Conservation (phyloP, 495 filamentous ascomycete species). For the Geopyxis carbonaria region DNA sequence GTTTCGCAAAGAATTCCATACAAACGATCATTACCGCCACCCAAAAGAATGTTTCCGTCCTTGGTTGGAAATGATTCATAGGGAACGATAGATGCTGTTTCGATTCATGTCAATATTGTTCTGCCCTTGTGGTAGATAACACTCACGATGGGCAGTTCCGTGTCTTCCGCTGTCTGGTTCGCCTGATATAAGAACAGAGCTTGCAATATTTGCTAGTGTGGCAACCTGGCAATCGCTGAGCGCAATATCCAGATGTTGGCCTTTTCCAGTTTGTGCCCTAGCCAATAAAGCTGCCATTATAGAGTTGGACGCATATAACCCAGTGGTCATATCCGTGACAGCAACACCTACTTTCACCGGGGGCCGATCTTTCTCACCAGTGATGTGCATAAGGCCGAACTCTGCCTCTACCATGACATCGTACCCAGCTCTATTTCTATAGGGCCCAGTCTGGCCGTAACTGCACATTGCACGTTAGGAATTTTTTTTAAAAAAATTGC, state of each 20-base stretch:
- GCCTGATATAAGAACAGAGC: constrained; percentile 76
- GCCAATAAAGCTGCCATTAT: constrained; percentile 86
- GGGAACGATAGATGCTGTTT: constrained; percentile 76
- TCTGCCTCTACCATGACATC: constrained; percentile 99
- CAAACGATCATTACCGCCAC: constrained; percentile 82
- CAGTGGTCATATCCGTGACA: constrained; percentile 89
- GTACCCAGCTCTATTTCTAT: constrained; percentile 76
- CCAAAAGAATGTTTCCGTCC: constrained; percentile 81
- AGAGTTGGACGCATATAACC: constrained; percentile 89
- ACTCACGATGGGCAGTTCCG: constrained; percentile 88
- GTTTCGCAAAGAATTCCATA: constrained; percentile 73
- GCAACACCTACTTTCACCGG: constrained; percentile 96
- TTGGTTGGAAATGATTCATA: constrained; percentile 84
- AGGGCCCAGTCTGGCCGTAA: constrained; percentile 86
- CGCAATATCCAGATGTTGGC: constrained; percentile 84
- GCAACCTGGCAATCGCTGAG: constrained; percentile 91
- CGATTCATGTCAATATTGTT: neutral
- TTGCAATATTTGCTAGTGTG: constrained; percentile 81
- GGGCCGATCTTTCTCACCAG: constrained; percentile 66
- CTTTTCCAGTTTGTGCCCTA: constrained; percentile 48
- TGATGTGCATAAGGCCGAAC: constrained; percentile 97
- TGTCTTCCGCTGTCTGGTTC: constrained; percentile 74
- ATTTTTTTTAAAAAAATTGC: neutral
- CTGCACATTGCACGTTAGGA: neutral
- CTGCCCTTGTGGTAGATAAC: neutral